Conservation (phyloP, 164 flowering plant species). For the Buxus sempervirens region DNA sequence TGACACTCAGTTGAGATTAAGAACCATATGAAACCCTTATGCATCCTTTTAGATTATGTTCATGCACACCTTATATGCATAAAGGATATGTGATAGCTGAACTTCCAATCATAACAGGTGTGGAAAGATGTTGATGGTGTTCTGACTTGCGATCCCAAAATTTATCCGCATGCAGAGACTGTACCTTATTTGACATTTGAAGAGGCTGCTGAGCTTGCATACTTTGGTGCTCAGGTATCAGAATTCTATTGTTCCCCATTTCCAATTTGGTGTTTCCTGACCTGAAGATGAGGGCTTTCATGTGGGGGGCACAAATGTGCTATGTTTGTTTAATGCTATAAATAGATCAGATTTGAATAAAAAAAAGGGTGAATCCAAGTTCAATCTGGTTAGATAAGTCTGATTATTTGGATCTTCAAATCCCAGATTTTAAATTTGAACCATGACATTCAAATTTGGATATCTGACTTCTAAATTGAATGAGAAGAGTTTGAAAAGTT, state of each 20-base stretch:
- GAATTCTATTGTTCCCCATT: background rate
- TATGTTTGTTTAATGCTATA: too few species aligned
- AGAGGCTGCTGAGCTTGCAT: conserved; percentile 96
- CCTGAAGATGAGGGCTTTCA: too few species aligned
- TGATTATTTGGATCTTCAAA: too few species aligned
- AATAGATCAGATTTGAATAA: too few species aligned
- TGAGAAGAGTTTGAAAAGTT: too few species aligned
- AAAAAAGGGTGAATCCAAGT: too few species aligned
- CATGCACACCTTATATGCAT: background rate
- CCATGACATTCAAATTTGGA: too few species aligned
- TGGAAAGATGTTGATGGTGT: conserved; percentile 99
- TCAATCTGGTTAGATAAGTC: too few species aligned
- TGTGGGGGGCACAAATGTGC: too few species aligned
- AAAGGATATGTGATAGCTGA: background rate
- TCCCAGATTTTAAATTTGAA: too few species aligned
- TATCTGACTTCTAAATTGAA: too few species aligned
- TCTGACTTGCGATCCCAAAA: conserved; percentile 89
- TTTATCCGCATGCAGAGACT: conserved; percentile 68
- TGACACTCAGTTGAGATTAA: background rate
- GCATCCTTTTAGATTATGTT: background rate
- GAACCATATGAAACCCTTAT: background rate
- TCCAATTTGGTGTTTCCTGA: background rate
- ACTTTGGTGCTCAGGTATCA: conserved; percentile 91
- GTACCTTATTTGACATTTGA: conserved; percentile 91
- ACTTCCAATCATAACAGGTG: conserved; percentile 44